Evolutionary conservation across 2,329 filamentous ascomycete genomes (phyloP), one percentile per base, ranked within the genome.

Genomic region (Cladophialophora exuberans): DNA sequence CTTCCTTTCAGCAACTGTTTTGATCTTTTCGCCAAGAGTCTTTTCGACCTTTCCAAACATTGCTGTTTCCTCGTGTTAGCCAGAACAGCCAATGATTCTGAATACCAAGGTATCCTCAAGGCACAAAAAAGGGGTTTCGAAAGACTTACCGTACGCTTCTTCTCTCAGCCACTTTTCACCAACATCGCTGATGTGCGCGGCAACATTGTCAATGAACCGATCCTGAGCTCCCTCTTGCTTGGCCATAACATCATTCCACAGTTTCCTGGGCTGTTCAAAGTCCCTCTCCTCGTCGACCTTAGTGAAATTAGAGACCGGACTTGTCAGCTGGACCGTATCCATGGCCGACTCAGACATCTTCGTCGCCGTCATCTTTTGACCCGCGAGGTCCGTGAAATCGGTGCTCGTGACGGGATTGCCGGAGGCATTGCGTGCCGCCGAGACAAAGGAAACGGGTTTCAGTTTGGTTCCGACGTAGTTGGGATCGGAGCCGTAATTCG

Each of bases 201-300:
- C 71, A n/a, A 87, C 75, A 60, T 86, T 87, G 52, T 74, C 67
- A 31, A 87, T 70, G 54, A 84, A 83, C 66, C 84, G 82, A 2
- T 82, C 77, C 69, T 86, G 83, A 66, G 85, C 83, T 2, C 82
- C 83, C 2, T 72, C 69, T 46, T 72, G 66, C 35, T 70, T 71
- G 17, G 70, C 71, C 33, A 76, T 66, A n/a, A 70, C n/a, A n/a
- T n/a, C n/a, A 33, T 55, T 63, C 75, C 75, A 78, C 41, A 77
- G 69, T 7, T 65, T 69, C 42, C 69, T 70, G n/a, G 75, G 66
- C 62, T 77, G 73, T 23, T 75, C 72, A 46, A 72, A 77, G 48
- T 77, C 75, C 48, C 76, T 70, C 15, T 72, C 71, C 1, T 69
- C 72, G 30, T 76, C 25, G 33, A 41, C 33, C 11, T 26, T 7